phyloP scores from a whole-genome alignment of 2,329 filamentous ascomycete species.

The Fusarium subtropicale region DNA sequence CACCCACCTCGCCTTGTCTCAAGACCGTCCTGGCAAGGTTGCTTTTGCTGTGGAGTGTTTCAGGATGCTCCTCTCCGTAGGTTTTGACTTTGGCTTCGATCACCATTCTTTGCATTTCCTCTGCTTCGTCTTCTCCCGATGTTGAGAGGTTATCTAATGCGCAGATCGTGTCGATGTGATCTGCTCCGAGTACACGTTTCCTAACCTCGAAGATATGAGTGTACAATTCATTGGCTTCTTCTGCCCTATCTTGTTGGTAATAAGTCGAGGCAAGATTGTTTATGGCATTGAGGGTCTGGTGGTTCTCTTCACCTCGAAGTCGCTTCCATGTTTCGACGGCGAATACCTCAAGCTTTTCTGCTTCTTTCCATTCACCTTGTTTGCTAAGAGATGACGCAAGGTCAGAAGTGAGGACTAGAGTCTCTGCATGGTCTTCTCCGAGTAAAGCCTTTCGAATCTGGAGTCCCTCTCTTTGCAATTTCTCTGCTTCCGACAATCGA shows the following conservation, averaged over 20 bases:
- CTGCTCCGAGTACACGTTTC: background rate
- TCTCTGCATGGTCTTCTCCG: conserved; percentile 9
- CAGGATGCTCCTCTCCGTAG: background rate
- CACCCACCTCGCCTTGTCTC: background rate
- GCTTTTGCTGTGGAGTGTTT: background rate
- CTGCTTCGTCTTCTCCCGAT: background rate
- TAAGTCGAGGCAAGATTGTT: background rate
- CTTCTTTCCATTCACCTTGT: conserved; percentile 18
- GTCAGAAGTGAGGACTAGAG: background rate
- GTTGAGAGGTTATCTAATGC: background rate
- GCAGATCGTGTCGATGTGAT: background rate
- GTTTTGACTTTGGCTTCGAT: background rate
- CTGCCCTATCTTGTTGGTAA: background rate
- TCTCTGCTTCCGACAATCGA: background rate
- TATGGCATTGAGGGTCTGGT: background rate
- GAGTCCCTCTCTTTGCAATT: fast-evolving
- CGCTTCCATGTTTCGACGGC: background rate
- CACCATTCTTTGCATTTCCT: fast-evolving
- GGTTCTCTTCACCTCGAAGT: background rate
- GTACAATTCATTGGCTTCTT: background rate
- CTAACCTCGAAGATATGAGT: background rate
- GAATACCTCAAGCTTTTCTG: conserved; percentile 9
- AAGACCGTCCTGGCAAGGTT: background rate
- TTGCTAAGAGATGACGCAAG: background rate
- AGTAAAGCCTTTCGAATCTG: background rate